These are phyloP conservation scores for Setomelanomma holmii DNA, from an alignment of 2,329 filamentous ascomycete genomes.

Conservation along the genomic window DNA sequence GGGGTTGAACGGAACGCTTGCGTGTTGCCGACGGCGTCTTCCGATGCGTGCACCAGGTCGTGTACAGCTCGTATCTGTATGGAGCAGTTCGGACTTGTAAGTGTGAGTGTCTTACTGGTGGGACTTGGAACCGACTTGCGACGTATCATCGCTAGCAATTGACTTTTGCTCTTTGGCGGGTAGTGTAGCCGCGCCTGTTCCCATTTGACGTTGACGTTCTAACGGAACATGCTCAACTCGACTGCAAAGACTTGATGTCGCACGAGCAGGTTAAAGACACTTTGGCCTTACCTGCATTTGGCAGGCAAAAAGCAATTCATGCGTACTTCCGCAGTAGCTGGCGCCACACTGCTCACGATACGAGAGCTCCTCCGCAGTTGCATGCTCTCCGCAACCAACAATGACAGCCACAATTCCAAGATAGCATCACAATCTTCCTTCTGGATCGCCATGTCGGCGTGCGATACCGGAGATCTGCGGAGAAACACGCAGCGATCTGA, in stretches of 20 bases:
- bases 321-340: neutral
- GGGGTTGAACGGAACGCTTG: neutral
- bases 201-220: no score
- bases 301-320: conserved; percentile 1
- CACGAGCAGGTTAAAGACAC: neutral
- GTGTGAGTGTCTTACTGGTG: no score
- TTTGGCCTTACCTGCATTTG: neutral
- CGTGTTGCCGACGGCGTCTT: neutral
- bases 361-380: neutral
- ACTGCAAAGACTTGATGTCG: neutral
- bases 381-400: neutral
- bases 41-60: neutral
- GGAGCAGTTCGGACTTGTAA: neutral
- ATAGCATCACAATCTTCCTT: neutral
- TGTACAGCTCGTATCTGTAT: neutral
- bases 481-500: conserved; percentile 6
- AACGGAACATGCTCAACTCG: neutral
- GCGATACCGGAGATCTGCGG: conserved; percentile 12
- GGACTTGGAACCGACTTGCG: no score
- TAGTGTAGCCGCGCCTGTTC: neutral
- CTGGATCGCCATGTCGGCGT: neutral
- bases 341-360: neutral
- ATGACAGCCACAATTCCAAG: neutral
- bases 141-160: no score
- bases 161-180: no score